phyloP scores from a whole-genome alignment of 2,329 filamentous ascomycete species.

The Talaromyces sp. region DNA sequence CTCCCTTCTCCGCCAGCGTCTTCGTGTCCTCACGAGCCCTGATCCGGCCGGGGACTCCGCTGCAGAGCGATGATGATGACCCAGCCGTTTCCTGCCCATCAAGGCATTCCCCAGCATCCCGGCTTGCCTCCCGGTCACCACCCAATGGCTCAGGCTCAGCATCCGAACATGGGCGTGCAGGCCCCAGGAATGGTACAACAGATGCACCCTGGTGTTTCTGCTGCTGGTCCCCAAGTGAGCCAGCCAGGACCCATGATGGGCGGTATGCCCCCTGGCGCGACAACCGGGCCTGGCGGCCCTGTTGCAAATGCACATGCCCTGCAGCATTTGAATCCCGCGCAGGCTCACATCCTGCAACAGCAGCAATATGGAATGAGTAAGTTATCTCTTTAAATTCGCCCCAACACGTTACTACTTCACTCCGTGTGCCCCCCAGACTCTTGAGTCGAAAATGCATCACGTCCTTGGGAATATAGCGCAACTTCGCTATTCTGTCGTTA shows the following conservation, averaged over 20 bases:
- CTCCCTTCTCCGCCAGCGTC: slow-evolving; percentile 13
- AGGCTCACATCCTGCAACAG: slow-evolving; percentile 51
- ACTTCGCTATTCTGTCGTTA: neutral
- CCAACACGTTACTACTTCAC: neutral
- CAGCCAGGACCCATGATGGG: slow-evolving; percentile 61
- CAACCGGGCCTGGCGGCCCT: slow-evolving; percentile 44
- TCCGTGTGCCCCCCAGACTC: neutral
- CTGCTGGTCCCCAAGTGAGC: slow-evolving; percentile 53
- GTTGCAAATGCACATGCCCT: slow-evolving; percentile 56
- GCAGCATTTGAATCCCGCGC: slow-evolving; percentile 53
- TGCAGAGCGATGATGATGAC: slow-evolving; percentile 49
- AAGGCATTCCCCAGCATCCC: slow-evolving; percentile 54
- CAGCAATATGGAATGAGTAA: slow-evolving; percentile 40
- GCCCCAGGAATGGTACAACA: slow-evolving; percentile 51
- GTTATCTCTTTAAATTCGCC: slow-evolving; percentile 16
- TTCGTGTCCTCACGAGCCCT: slow-evolving; percentile 21
- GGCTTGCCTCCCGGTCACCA: slow-evolving; percentile 54
- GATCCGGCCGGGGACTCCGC: slow-evolving; percentile 28
- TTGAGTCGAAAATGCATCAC: neutral
- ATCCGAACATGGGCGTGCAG: slow-evolving; percentile 47
- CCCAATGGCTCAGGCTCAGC: slow-evolving; percentile 54
- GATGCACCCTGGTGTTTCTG: slow-evolving; percentile 59
- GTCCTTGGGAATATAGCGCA: neutral
- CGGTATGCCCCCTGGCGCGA: slow-evolving; percentile 57
- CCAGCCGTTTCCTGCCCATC: slow-evolving; percentile 54